A percentile compares a stretch with the other conserved stretches of the same genome.
Conservation (phyloP, 2,329 filamentous ascomycete species). For the Orbilia javanica region DNA sequence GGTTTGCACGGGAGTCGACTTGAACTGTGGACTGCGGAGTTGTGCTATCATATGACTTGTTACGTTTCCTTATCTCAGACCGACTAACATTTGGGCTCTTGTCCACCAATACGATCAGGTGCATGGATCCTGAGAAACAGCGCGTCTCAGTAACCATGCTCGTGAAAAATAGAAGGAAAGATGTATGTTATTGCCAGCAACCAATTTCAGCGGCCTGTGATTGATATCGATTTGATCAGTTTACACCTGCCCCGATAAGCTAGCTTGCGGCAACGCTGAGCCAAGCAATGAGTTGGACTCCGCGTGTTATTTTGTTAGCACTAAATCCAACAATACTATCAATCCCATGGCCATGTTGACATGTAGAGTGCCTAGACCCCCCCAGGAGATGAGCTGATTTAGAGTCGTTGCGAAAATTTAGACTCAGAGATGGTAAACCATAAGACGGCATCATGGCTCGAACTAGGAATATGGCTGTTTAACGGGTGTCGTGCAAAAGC, state of each 20-base stretch:
- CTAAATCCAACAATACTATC: neutral
- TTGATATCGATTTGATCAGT: neutral
- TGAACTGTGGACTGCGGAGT: neutral
- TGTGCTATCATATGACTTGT: slow-evolving; percentile 35
- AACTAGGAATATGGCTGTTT: neutral
- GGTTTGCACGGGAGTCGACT: neutral
- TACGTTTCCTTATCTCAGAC: slow-evolving; percentile 24
- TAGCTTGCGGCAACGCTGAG: no score
- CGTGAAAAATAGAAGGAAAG: no score
- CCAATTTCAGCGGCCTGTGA: neutral
- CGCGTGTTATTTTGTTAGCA: neutral
- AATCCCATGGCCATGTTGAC: neutral
- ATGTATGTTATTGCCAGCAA: neutral
- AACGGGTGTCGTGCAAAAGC: neutral
- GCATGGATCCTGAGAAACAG: slow-evolving; percentile 14
- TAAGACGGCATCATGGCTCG: neutral
- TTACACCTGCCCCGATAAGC: neutral
- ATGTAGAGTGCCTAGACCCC: neutral
- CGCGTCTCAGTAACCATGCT: neutral
- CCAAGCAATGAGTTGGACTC: neutral
- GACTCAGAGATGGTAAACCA: no score
- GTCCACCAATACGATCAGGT: slow-evolving; percentile 12
- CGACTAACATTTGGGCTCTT: neutral
- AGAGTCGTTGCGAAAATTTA: neutral
- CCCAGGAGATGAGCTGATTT: neutral